Base-by-base conservation (phyloP, 305 asterid genomes). In the Fraxinus sp. region DNA sequence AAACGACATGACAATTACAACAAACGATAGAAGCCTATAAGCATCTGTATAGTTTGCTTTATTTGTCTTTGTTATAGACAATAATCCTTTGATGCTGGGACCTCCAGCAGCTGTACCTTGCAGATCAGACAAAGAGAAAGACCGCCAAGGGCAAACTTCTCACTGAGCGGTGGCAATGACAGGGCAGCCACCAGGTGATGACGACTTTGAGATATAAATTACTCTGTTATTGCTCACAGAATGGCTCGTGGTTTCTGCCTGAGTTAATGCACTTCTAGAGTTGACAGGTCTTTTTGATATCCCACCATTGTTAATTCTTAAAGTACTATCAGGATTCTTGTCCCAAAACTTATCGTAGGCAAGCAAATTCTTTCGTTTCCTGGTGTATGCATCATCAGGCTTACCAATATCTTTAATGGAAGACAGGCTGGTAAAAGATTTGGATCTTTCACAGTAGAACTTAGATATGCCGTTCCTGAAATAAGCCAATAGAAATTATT, bases 391-490 rank as follows among this genome's bases (percentile, higher is more conserved):
- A 78, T 93, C 87, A 77, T 93, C 95, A 41, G 95, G 95, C 86
- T 92, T 91, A 35, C 87, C 89, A 85, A 93, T 91, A 66, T 91
- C 98, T 70, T 92, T 84, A 77, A 91, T 75, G n/a, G 94, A 86
- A 32, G 92, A 89, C 49, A 94, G 87, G 81, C 94, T 92, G 71
- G 98, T 89, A 83, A 88, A 93, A 68, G 97, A 92, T 85, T 94
- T 94, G 8, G 98, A 95, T 88, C 92, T 94, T 35, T 97, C 98
- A 41, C 83, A 73, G 83, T 91, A 89, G 83, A 89, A 84, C 64
- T 83, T 89, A 2, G 97, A 92, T 79, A 92, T 93, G 91, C 94
- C 91, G 85, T 89, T 95, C 95, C 97, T 94, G 87, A 66, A 89
- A 83, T 74, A 82, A 84, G 70, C 49, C 81, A 30, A 11, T 59